Base-by-base conservation (phyloP, 2,329 filamentous ascomycete species). In the Exophiala alcalophila region DNA sequence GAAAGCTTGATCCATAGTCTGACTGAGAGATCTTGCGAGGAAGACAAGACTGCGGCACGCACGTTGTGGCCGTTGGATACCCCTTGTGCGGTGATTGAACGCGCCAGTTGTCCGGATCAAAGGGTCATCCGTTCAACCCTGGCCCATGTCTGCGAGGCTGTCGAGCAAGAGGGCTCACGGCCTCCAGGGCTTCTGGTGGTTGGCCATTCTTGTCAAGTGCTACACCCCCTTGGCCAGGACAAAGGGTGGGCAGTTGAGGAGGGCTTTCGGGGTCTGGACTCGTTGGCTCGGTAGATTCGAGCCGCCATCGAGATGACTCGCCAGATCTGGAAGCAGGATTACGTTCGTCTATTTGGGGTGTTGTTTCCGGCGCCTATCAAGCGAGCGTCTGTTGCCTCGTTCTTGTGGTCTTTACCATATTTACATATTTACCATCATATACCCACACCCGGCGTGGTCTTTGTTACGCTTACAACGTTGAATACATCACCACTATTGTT, bases 31-130 rank as follows among this genome's bases (percentile, higher is more conserved):
- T 45, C 56, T 2, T 45, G 49, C 2, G 59, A 57, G 35, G 25
- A 37, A 25, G 28, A 30, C 7, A 43, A 44, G 3, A 54, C 61
- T 11, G 54, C 55, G 4, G 15, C 23, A 23, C 32, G 54, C 8
- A 51, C 44, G 4, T 57, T 61, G 1, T 96, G 88, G 82, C 91
- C 91, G 0, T 66, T 65, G 23, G 65, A 69, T n/a, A 92, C 89
- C 1, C 89, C 91, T 0, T 96, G 91, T 58, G 90, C 91, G 1
- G 90, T 98, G 8, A 77, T 98, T 41, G 92, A 98, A 66, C 77
- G 92, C 24, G 92, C 92, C 4, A 94, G 86, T 49, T 98, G 92
- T 61, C 85, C 88, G 0, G 92, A 98, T 61, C 92, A 98, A 68
- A 76, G 91, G 34, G 86, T 98, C 11, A 90, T 98, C 19, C 76